Base-by-base conservation (phyloP, 805 yeast species). In the Yarrowia sp. region DNA sequence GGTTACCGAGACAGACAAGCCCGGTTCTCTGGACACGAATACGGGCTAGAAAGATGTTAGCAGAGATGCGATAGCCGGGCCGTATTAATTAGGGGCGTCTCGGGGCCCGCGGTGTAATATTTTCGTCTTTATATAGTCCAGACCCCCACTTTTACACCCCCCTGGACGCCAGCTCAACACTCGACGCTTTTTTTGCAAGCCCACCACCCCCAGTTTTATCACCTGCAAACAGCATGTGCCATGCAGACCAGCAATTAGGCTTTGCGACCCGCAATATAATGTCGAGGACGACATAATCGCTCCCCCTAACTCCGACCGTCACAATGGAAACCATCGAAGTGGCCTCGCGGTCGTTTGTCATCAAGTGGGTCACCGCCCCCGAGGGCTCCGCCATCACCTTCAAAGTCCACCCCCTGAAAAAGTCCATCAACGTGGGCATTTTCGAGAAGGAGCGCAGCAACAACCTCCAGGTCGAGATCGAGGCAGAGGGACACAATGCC, bases 281-380 rank as follows among this genome's bases (percentile, higher is more conserved):
- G 58, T 33, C 41, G 58, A 49, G 29, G 38, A 33, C n/a, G n/a
- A n/a, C 22, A 16, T 49, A 33, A 49, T 49, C 58, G 41, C 41
- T 49, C 31, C 24, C 31, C 5, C 14, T 2, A 13, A 27, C 4
- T 25, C 49, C 13, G n/a, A 19, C 18, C 56, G 22, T 38, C n/a
- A 6, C 29, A 27, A 89, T 91, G 97, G 98, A 93, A 74, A 85
- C 91, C 1, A 81, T 94, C 53, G 97, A 93, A 73, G 84, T 94
- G 22, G 96, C 92, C 68, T 85, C 96, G 55, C 88, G 90, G 72
- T 87, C 94, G 63, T 93, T 89, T 69, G 83, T 91, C 65, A 88
- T 92, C 69, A 90, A 93, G 68, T 94, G 98, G 98, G 84, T 92
- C 61, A 82, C 84, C 65, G 88, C 88, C 6, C 87, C 88, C 0